A percentile compares a stretch with the other conserved stretches of the same genome.
These are phyloP conservation scores for Hypoxylon subgilvum DNA, from an alignment of 495 filamentous ascomycete species.

Conservation along the genomic window DNA sequence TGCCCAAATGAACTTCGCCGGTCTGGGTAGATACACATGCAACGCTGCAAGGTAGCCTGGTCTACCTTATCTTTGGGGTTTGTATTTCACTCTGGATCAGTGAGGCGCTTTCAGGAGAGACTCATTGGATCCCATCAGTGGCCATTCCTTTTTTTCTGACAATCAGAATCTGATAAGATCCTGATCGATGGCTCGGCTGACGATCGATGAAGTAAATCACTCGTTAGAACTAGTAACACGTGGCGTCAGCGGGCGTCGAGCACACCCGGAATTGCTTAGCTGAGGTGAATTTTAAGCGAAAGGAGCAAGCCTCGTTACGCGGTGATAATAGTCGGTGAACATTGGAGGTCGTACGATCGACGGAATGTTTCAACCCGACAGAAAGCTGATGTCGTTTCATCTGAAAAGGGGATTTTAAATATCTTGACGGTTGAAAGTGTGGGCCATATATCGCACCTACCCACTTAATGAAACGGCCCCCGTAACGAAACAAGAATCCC, in stretches of 20 bases:
- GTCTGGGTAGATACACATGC: neutral
- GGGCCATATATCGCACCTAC: conserved; percentile 19
- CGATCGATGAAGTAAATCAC: conserved; percentile 7
- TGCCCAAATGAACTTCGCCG: too few species aligned
- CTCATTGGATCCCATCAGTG: conserved; percentile 1
- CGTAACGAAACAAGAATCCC: too few species aligned
- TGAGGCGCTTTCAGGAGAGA: neutral
- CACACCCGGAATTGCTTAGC: conserved; percentile 28
- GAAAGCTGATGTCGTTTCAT: conserved; percentile 16
- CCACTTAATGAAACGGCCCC: too few species aligned
- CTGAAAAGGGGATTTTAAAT: neutral
- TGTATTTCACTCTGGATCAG: neutral
- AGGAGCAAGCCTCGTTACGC: conserved; percentile 6
- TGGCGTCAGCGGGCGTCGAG: conserved; percentile 29
- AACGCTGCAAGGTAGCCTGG: neutral
- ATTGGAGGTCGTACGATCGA: conserved; percentile 29
- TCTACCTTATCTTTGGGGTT: neutral
- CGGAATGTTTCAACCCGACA: conserved; percentile 30
- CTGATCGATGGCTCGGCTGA: conserved; percentile 16
- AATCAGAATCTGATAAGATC: conserved; percentile 33
- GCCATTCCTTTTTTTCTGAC: neutral
- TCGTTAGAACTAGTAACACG: conserved; percentile 20
- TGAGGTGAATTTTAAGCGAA: conserved; percentile 21
- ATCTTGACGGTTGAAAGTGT: neutral
- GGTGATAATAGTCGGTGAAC: conserved; percentile 26